A percentile compares a stretch with the other conserved stretches of the same genome.
Conservation (phyloP, 2,329 filamentous ascomycete genomes). For the Bipolaris gigantea region DNA sequence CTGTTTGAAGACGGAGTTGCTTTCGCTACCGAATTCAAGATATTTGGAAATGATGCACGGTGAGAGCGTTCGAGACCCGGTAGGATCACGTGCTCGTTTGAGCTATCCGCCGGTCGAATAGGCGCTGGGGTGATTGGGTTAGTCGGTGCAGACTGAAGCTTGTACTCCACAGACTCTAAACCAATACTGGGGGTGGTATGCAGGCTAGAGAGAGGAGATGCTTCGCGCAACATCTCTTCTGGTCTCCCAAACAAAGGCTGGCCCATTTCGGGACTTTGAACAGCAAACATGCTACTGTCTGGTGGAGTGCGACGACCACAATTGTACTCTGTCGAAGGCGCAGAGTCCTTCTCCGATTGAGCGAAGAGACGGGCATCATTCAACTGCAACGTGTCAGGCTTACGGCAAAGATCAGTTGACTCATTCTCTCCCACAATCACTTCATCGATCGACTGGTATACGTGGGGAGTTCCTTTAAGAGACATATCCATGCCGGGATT, state of each 20-base stretch:
- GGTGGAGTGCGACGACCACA: conserved; percentile 6
- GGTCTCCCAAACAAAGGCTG: conserved; percentile 24
- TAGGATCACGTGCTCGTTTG: neutral
- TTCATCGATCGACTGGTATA: neutral
- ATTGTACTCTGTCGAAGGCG: neutral
- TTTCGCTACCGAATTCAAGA: too few relatives aligned
- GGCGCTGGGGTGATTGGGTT: neutral
- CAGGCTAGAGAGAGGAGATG: conserved; percentile 22
- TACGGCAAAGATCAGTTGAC: neutral
- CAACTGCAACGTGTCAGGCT: neutral
- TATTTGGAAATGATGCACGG: too few relatives aligned
- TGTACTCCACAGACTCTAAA: neutral
- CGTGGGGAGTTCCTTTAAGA: neutral
- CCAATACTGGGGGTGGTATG: conserved; percentile 15
- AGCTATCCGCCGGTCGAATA: conserved; percentile 14
- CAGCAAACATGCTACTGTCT: conserved; percentile 8
- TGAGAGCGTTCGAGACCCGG: neutral
- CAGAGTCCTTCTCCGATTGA: neutral
- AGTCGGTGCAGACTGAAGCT: neutral
- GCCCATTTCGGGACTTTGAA: conserved; percentile 26
- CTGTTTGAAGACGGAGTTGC: neutral
- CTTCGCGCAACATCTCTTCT: conserved; percentile 22
- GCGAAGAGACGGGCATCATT: neutral
- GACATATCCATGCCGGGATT: neutral
- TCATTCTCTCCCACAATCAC: neutral